These are phyloP conservation scores for Rhizophagus clarus DNA, from an alignment of 192 early-diverging fungal species.

Conservation along the genomic window DNA sequence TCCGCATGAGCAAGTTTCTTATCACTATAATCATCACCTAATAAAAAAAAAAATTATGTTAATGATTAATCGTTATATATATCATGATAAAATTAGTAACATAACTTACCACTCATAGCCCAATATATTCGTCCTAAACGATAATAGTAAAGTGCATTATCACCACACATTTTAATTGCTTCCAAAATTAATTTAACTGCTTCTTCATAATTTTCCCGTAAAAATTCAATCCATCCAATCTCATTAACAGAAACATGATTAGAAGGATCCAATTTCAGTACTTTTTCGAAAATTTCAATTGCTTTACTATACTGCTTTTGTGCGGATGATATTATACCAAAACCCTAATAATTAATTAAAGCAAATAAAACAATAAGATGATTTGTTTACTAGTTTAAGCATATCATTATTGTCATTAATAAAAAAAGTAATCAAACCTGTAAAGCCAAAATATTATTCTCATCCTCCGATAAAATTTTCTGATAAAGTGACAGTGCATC, in stretches of 20 bases:
- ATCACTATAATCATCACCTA: slow-evolving; percentile 54
- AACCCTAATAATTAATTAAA: slow-evolving; percentile 51
- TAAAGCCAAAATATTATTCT: slow-evolving; percentile 48
- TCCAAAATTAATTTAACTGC: slow-evolving; percentile 58
- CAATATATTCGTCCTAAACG: slow-evolving; percentile 77
- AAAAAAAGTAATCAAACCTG: slow-evolving; percentile 35
- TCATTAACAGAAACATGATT: slow-evolving; percentile 64
- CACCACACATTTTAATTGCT: slow-evolving; percentile 52
- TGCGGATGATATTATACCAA: slow-evolving; percentile 57
- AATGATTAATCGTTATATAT: not conserved
- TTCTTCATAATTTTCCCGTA: slow-evolving; percentile 51
- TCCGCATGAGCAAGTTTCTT: slow-evolving; percentile 64
- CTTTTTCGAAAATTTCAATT: slow-evolving; percentile 52
- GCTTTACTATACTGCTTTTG: slow-evolving; percentile 62
- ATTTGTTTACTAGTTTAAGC: no score
- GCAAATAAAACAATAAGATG: no score
- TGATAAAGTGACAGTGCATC: slow-evolving; percentile 61
- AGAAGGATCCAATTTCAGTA: slow-evolving; percentile 47
- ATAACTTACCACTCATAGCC: slow-evolving; percentile 64
- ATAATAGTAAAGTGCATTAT: slow-evolving; percentile 58
- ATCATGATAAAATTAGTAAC: not conserved
- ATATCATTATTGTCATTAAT: not conserved
- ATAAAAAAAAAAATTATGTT: not conserved
- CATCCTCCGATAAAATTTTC: slow-evolving; percentile 47
- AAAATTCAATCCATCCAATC: slow-evolving; percentile 65